phyloP scores from a whole-genome alignment of 345 rosid species.

The Durio zibethinus region DNA sequence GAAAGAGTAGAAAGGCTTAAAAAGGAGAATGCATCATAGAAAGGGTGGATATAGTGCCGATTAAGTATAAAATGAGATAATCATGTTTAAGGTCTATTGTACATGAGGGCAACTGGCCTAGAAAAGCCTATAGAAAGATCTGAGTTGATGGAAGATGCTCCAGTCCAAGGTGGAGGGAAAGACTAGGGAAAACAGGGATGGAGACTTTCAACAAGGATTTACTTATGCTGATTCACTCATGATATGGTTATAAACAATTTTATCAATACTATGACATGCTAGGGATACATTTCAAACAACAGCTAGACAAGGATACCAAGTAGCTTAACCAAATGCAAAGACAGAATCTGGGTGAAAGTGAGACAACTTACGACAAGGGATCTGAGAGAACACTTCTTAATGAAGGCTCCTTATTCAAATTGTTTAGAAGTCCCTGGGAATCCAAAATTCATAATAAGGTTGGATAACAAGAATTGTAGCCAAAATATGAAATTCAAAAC shows the following conservation, averaged over 20 bases:
- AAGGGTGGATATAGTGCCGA: background rate
- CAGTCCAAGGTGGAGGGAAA: background rate
- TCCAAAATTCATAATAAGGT: constrained; percentile 37
- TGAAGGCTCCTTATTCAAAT: constrained; percentile 72
- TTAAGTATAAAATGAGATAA: background rate
- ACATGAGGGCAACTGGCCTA: background rate
- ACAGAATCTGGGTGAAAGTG: constrained; percentile 14
- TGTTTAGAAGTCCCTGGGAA: constrained; percentile 64
- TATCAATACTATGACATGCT: background rate
- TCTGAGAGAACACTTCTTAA: constrained; percentile 95
- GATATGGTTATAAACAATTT: background rate
- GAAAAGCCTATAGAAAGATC: background rate
- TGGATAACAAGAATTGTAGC: constrained; percentile 25
- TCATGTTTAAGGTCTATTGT: background rate
- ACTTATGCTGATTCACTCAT: background rate
- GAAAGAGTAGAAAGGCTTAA: background rate
- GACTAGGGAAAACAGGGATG: background rate
- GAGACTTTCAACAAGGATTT: background rate
- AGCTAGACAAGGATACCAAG: background rate
- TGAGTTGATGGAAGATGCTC: background rate
- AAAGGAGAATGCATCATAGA: background rate
- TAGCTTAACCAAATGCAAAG: constrained; percentile 4
- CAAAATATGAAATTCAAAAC: constrained; percentile 21
- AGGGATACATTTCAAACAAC: background rate
- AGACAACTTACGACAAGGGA: constrained; percentile 81